A percentile compares a stretch with the other conserved stretches of the same genome.
phyloP scores from a whole-genome alignment of 2,329 filamentous ascomycete species.

The Ilyonectria destructans region DNA sequence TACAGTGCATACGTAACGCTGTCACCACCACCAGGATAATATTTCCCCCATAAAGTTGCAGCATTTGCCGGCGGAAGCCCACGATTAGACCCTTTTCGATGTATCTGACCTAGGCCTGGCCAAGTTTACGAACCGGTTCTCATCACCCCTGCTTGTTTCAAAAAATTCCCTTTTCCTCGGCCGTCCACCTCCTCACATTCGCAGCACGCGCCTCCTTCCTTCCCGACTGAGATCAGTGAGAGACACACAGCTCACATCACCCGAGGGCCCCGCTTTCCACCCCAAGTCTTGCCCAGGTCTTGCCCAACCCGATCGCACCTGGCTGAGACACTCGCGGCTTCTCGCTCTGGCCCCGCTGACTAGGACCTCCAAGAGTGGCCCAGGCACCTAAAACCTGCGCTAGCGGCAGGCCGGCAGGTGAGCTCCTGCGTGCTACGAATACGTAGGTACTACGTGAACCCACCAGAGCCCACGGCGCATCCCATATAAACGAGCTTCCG shows the following conservation, averaged over 20 bases:
- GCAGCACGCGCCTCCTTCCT: not conserved
- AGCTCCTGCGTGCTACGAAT: not conserved
- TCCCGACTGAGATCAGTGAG: not conserved
- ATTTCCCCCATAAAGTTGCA: not conserved
- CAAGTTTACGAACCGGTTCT: not conserved
- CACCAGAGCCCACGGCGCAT: constrained; percentile 1
- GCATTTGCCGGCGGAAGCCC: not conserved
- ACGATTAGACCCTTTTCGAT: not conserved
- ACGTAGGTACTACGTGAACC: not conserved
- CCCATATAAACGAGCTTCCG: constrained; percentile 5
- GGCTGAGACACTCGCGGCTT: constrained; percentile 7
- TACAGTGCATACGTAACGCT: not conserved
- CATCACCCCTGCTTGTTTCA: not conserved
- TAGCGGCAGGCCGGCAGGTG: constrained; percentile 7
- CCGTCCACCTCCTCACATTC: not conserved
- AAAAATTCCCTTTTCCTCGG: not conserved
- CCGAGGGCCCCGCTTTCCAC: not conserved
- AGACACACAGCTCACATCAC: not conserved
- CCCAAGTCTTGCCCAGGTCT: not conserved
- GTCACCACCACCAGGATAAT: not conserved
- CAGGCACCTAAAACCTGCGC: not conserved
- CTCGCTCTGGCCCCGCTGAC: not conserved
- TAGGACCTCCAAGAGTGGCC: not conserved
- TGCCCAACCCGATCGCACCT: not conserved
- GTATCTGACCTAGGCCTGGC: not conserved